Evolutionary conservation across 192 early-diverging fungal species (phyloP), one percentile per base, ranked within the genome.

Genomic region (Gonapodya prolifera): DNA sequence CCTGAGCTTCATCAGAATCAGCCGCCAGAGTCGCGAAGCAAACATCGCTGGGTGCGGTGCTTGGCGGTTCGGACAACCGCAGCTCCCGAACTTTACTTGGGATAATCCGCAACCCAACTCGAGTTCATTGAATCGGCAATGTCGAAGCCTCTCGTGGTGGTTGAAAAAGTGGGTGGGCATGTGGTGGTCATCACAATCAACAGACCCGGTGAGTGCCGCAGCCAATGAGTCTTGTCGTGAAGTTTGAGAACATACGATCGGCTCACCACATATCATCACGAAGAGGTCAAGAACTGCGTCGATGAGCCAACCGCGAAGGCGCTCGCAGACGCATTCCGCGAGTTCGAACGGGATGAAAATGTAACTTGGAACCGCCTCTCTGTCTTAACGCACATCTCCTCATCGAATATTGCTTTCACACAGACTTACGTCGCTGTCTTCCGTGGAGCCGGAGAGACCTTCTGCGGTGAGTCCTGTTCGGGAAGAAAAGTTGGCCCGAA

Each of bases 281-380:
- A n/a, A n/a, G n/a, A n/a, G n/a, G n/a, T n/a, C n/a, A n/a, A n/a
- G n/a, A n/a, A n/a, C n/a, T n/a, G n/a, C n/a, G 82, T 83, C n/a
- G 79, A 83, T 34, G 86, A 82, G 1, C 74, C 77, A 2, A 86
- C 86, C 0, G 82, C 86, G 1, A 70, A 32, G 69, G 76, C 76
- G 0, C 80, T 87, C 23, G 80, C 83, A 17, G 82, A 83, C n/a
- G 85, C 86, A 2, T 87, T 87, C 69, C 79, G 83, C 1, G 82
- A 80, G 34, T 87, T 85, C 77, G 85, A 87, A 17, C 69, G 35
- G n/a, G 85, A 86, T 76, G 16, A 77, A 2, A 79, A 76, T 69
- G 81, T 82, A n/a, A n/a, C n/a, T 61, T 61, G 8, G 16, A 30
- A 34, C 29, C 1, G 1, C 16, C 28, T 18, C 35, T 0, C 23